These are phyloP conservation scores for Dactylellina haptotyla DNA, from an alignment of 2,329 filamentous ascomycete genomes.

Conservation along the genomic window DNA sequence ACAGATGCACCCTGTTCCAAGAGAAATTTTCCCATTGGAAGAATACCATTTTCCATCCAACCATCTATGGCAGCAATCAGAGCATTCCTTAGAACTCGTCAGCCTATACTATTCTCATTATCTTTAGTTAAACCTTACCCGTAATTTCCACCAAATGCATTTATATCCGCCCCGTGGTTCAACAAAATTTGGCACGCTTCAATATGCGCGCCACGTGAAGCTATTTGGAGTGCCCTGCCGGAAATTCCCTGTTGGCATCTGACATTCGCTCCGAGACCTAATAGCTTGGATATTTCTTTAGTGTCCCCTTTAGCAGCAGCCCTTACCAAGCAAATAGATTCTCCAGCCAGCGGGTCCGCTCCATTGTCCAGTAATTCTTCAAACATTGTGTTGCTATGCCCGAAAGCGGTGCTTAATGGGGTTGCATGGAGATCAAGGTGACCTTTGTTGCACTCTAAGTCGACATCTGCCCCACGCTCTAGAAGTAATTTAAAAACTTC, in stretches of 20 bases:
- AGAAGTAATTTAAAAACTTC: conserved; percentile 12
- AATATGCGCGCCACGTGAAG: conserved; percentile 7
- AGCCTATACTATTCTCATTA: background rate
- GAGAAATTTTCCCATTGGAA: conserved; percentile 10
- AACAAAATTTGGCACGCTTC: conserved; percentile 14
- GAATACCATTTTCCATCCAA: background rate
- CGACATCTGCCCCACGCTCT: conserved; percentile 12
- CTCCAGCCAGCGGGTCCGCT: conserved; percentile 4
- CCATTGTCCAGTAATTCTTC: conserved; percentile 8
- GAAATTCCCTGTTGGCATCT: background rate
- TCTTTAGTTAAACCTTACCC: conserved; percentile 1
- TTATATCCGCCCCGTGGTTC: conserved; percentile 5
- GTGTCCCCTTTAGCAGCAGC: conserved; percentile 5
- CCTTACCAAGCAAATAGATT: conserved; percentile 12
- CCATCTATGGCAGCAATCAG: conserved; percentile 17
- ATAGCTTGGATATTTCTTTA: background rate
- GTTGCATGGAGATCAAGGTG: background rate
- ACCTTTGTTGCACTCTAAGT: conserved; percentile 1
- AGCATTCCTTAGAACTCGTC: conserved; percentile 6
- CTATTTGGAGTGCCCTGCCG: conserved; percentile 4
- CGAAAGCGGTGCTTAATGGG: conserved; percentile 2
- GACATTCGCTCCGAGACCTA: background rate
- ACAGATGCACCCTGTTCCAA: conserved; percentile 12
- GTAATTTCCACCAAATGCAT: conserved; percentile 24
- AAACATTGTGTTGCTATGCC: conserved; percentile 1